Conservation (phyloP, 2,329 filamentous ascomycete genomes). For the Aplosporella prunicola region DNA sequence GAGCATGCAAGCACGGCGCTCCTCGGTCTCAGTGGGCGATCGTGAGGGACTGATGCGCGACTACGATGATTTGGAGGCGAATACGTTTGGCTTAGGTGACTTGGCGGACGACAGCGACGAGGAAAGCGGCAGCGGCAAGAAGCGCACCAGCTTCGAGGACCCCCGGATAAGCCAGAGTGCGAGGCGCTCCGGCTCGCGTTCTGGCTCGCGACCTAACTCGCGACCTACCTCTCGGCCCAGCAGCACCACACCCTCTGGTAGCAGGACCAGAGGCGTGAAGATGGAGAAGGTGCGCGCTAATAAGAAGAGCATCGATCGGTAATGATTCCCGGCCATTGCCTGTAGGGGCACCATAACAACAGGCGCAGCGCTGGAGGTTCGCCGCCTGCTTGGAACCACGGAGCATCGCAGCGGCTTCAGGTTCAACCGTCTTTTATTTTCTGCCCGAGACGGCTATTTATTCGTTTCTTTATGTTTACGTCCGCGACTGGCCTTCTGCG, state of each 20-base stretch:
- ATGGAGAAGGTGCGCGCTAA: conserved; percentile 4
- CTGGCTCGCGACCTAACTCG: not conserved
- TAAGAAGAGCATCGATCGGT: conserved; percentile 10
- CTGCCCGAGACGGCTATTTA: too few species aligned
- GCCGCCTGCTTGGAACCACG: too few species aligned
- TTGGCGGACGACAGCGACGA: conserved; percentile 58
- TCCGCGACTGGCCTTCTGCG: too few species aligned
- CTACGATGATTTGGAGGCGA: conserved; percentile 47
- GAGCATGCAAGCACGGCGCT: conserved; percentile 84
- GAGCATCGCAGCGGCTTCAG: too few species aligned
- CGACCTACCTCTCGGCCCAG: too few species aligned
- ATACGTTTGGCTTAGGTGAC: conserved; percentile 67
- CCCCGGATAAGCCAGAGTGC: not conserved
- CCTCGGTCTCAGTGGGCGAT: conserved; percentile 50
- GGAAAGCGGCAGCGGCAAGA: conserved; percentile 19
- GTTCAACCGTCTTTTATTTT: too few species aligned
- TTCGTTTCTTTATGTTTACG: too few species aligned
- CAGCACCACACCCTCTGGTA: conserved; percentile 7
- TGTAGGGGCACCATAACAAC: too few species aligned
- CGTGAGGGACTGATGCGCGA: conserved; percentile 77
- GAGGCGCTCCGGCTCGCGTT: not conserved
- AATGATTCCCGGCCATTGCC: too few species aligned
- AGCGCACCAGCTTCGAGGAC: conserved; percentile 27
- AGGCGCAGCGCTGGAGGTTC: too few species aligned
- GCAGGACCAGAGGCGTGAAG: conserved; percentile 4